Percentiles rank a stretch among this genome's conserved stretches.
Conservation (phyloP, 441 rosid species). For the Gossypium gossypioides region DNA sequence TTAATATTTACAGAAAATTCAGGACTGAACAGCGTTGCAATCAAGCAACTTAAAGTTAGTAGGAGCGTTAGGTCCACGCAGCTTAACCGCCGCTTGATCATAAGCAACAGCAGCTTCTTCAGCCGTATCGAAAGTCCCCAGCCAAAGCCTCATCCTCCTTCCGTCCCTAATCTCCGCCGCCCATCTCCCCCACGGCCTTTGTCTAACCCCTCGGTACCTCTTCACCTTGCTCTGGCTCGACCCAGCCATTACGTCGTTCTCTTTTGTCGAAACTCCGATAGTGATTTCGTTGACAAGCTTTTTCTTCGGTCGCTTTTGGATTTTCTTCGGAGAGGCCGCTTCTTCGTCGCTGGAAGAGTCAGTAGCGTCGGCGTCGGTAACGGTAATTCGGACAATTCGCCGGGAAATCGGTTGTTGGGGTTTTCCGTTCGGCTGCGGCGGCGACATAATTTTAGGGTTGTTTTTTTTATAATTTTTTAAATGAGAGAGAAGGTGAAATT, state of each 20-base stretch:
- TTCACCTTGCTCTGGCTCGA: conserved; percentile 1
- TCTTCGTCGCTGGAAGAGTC: conserved; percentile 19
- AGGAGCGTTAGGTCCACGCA: conserved; percentile 11
- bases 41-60: conserved; percentile 12
- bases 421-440: background rate
- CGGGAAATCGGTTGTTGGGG: background rate
- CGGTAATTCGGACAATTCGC: conserved; percentile 7
- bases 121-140: conserved; percentile 14
- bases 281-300: conserved; percentile 5
- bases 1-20: conserved; percentile 8
- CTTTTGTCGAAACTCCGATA: background rate
- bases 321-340: background rate
- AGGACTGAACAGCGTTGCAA: conserved; percentile 1
- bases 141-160: background rate
- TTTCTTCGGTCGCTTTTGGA: conserved; percentile 1
- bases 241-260: background rate
- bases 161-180: conserved; percentile 13
- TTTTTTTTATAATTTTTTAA: background rate
- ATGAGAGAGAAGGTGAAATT: background rate
- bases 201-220: conserved; percentile 18
- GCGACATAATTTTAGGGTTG: background rate
- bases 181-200: conserved; percentile 18
- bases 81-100: conserved; percentile 12
- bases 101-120: conserved; percentile 14
- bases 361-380: conserved; percentile 15